Base-by-base conservation (phyloP, 257 asterid species). In the Oldenlandia corymbosa region DNA sequence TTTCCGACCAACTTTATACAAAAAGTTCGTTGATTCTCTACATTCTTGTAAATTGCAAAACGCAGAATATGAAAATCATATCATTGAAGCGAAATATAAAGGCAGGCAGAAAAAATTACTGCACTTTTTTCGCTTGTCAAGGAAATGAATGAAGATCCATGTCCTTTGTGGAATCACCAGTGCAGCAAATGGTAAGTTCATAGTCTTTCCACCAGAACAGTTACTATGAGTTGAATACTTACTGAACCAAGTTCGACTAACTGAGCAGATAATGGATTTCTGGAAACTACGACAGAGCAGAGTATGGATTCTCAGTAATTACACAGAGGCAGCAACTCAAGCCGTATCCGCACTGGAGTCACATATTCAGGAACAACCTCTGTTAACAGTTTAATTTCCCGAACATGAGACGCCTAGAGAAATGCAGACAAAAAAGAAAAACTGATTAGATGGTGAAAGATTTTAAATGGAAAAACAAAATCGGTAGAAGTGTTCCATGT, bases 121-220 rank as follows among this genome's bases (percentile, higher is more conserved):
- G 61, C 54, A 17, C n/a, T n/a, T 50, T 30, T 58, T 49, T 68
- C 16, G 42, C 54, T 68, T 18, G 41, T 67, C 59, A 7, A 26
- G n/a, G 31, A 7, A 54, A 68, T 13, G 39, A 48, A 45, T 20
- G 28, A 59, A 27, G 64, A 10, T 37, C 27, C 46, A 43, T n/a
- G 26, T 3, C 42, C 62, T 42, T 49, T 37, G 32, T 27, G 12
- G 42, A 32, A 34, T 21, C 30, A 20, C 34, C 27, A 30, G 43
- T 30, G 26, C 10, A 5, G 30, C 5, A 30, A 54, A 23, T 41
- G 24, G 60, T 27, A 30, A 47, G 46, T 50, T 60, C 60, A 31
- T n/a, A n/a, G n/a, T 68, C 39, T 20, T 50, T 7, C 51, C 50
- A 27, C 43, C 21, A 36, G 27, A 23, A 36, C 46, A 47, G 39